Conservation (phyloP, 305 asterid genomes). For the Striga hermonthica region DNA sequence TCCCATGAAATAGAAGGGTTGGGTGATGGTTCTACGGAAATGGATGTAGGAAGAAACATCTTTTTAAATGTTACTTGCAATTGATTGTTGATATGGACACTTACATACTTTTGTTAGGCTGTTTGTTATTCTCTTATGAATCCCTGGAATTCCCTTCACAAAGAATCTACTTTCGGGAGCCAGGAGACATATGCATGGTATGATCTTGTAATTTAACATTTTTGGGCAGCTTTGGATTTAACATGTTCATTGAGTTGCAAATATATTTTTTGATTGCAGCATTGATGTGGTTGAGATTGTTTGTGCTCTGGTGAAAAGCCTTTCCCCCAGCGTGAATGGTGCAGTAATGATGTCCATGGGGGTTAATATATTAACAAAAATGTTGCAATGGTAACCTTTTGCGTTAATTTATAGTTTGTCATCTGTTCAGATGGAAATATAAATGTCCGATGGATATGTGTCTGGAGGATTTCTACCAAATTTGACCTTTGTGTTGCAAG, state of each 20-base stretch:
- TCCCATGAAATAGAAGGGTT: background rate
- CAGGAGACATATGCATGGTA: slow-evolving; percentile 54
- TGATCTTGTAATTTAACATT: slow-evolving; percentile 26
- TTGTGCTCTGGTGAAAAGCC: slow-evolving; percentile 64
- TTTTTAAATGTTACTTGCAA: slow-evolving; percentile 12
- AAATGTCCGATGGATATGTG: slow-evolving; percentile 17
- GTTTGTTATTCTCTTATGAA: slow-evolving; percentile 68
- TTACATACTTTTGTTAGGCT: slow-evolving; percentile 44
- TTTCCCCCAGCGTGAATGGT: slow-evolving; percentile 59
- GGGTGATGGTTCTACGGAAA: slow-evolving; percentile 15
- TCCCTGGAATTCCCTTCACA: slow-evolving; percentile 43
- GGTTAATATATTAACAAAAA: slow-evolving; percentile 68
- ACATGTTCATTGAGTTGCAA: slow-evolving; percentile 19
- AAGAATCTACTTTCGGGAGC: slow-evolving; percentile 36
- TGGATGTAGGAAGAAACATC: background rate
- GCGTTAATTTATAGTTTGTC: slow-evolving; percentile 16
- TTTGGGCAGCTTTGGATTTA: slow-evolving; percentile 20
- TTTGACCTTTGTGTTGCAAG: slow-evolving; percentile 18
- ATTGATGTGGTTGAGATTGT: slow-evolving; percentile 72
- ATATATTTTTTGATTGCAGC: slow-evolving; percentile 50
- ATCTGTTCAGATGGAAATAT: slow-evolving; percentile 6
- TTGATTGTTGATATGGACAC: slow-evolving; percentile 26
- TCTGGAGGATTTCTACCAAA: slow-evolving; percentile 22
- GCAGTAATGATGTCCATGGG: slow-evolving; percentile 75
- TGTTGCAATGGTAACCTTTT: slow-evolving; percentile 74